Base-by-base conservation (phyloP, 2,329 filamentous ascomycete genomes). In the Epichloe sibirici region DNA sequence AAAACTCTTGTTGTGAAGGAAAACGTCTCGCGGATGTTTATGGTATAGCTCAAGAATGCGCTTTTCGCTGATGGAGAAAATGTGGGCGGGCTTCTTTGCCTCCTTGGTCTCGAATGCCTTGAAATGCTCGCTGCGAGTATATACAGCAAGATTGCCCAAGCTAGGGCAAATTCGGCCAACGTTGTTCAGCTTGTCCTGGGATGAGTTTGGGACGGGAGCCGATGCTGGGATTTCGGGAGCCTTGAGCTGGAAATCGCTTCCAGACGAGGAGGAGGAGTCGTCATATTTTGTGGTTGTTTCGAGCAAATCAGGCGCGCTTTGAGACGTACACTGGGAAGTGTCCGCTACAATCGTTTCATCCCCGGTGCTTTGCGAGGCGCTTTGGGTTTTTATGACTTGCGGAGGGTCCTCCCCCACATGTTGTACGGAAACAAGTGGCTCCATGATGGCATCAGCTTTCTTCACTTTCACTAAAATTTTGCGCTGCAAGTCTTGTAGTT, bases 401-500 rank as follows among this genome's bases (percentile, higher is more conserved):
- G 38, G 11, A 8, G 25, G 28, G 35, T 17, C 15, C 15, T 38
- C 42, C 38, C 21, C 21, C 28, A 15, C 28, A 25, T 34, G 17
- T n/a, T 50, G 35, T 21, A 39, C n/a, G 37, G 28, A 15, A 13
- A 17, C 23, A 34, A 52, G n/a, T n/a, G 53, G 51, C 6, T 48
- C 35, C 56, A 67, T 67, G 56, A 65, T 58, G 56, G 65, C 55
- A 56, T 72, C 60, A 5, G 76, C 69, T 60, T 79, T 83, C 68
- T 90, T 90, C 46, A 88, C 86, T 68, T 91, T 91, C 66, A 91
- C 77, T 12, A 91, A 73, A 53, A 97, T 96, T 68, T 91, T 95
- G 52, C 81, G 77, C 50, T 77, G 77, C 49, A 97, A 69, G 12
- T 89, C 81, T 13, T 80, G 79, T 0, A 95, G 82, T 35, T 81